phyloP scores from a whole-genome alignment of 768 basidiomycete genomes.

The Suillus lakei region DNA sequence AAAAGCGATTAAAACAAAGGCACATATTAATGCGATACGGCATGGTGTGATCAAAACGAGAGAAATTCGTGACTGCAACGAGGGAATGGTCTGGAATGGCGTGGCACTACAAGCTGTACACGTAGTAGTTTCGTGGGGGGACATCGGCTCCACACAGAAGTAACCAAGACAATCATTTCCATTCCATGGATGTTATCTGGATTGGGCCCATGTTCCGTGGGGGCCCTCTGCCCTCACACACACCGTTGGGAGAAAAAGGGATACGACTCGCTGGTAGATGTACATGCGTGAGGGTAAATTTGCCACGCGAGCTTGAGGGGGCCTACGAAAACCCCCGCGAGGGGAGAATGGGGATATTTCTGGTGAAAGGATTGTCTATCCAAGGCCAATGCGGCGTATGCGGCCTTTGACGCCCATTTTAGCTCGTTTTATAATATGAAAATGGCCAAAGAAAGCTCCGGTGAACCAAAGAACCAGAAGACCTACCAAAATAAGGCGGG shows the following conservation, averaged over 20 bases:
- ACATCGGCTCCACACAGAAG: background rate
- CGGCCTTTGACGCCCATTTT: conserved; percentile 7
- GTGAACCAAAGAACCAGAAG: background rate
- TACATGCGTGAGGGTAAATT: background rate
- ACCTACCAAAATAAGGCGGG: background rate
- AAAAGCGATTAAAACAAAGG: conserved; percentile 10
- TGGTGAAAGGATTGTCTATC: background rate
- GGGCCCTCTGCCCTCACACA: conserved; percentile 6
- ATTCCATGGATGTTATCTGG: background rate
- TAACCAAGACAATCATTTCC: background rate
- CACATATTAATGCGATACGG: conserved; percentile 8
- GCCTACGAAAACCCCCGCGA: background rate
- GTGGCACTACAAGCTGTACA: background rate
- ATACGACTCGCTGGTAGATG: background rate
- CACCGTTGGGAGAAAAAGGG: conserved; percentile 3
- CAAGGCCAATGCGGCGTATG: background rate
- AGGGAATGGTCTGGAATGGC: background rate
- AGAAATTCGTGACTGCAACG: conserved; percentile 12
- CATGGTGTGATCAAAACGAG: conserved; percentile 19
- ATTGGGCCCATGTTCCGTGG: background rate
- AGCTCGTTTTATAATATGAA: background rate
- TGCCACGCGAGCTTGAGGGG: background rate
- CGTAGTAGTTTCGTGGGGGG: background rate
- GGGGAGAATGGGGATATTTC: background rate
- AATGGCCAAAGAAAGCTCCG: background rate